Evolutionary conservation across 139 green algal genomes (phyloP), one percentile per base, ranked within the genome.

Genomic region (Spirogloea muscicola): DNA sequence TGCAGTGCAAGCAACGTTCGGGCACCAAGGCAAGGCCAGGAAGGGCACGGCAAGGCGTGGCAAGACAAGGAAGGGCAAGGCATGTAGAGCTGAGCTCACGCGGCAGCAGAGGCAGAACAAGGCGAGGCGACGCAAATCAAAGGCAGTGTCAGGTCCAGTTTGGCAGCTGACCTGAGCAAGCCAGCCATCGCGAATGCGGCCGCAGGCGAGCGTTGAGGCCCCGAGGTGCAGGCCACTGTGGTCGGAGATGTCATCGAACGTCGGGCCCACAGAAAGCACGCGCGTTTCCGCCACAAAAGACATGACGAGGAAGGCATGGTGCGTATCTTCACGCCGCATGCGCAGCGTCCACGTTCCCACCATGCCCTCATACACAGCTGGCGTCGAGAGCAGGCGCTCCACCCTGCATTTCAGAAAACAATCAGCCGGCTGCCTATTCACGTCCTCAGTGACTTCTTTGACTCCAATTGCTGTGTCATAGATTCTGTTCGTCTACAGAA

Each of bases 231-330:
- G 18, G 27, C 36, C 21, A 9, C 49, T 49, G 13, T 10, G 4
- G 2, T 70, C 65, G 0, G 70, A 60, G 1, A 71, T 33, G 25
- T 77, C 68, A 3, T 59, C 61, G 31, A 77, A 77, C 5, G 27
- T 74, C 10, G 3, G 18, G 1, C 68, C 68, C 27, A 77, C 58
- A 3, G 57, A 25, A 0, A 77, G 57, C 57, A 77, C 70, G 16
- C 70, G 58, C 37, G 58, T 73, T 31, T 64, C n/a, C 18, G 57
- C 18, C 18, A 84, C 61, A 51, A 84, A 84, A 3, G 69, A 75
- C 69, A 84, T 79, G 52, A 84, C 77, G 16, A 84, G 49, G n/a
- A 76, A 42, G 21, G 77, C 74, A 41, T 84, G 70, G 41, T 76
- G 40, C 34, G 34, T 18, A 60, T 84, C 69, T 4, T 16, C 58